Evolutionary conservation across 2,329 filamentous ascomycete species (phyloP).

Genomic region (Aspergillus sp.): DNA sequence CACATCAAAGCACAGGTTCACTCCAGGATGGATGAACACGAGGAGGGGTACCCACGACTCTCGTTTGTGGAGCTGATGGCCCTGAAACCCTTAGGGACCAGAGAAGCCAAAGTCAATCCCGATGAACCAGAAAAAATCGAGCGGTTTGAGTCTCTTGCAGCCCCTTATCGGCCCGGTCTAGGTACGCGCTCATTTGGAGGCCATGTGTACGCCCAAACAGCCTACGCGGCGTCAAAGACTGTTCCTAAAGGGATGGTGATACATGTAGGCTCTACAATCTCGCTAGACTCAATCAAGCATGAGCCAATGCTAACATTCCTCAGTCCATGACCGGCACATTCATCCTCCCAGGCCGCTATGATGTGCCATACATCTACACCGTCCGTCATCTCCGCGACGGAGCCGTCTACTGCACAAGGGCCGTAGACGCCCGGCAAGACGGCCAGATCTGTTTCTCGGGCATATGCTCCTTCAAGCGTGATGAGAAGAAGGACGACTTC

Average conservation of each 20-base stretch:
- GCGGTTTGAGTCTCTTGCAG: conserved; percentile 33
- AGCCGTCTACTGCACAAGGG: conserved; percentile 56
- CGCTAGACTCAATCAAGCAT: neutral
- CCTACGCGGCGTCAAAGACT: conserved; percentile 61
- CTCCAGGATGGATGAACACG: neutral
- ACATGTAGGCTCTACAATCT: conserved; percentile 48
- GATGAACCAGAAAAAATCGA: conserved; percentile 34
- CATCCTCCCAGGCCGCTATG: conserved; percentile 51
- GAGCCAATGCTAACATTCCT: neutral
- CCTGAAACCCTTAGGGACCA: conserved; percentile 32
- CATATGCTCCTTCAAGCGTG: conserved; percentile 57
- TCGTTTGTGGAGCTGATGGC: conserved; percentile 40
- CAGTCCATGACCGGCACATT: conserved; percentile 60
- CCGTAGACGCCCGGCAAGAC: conserved; percentile 57
- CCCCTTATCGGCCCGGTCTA: conserved; percentile 49
- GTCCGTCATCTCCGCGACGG: conserved; percentile 58
- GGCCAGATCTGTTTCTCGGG: conserved; percentile 57
- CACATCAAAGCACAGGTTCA: neutral
- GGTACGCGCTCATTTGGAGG: conserved; percentile 56
- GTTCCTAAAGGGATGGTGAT: conserved; percentile 55
- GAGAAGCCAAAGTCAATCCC: conserved; percentile 9
- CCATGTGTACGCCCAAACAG: conserved; percentile 62
- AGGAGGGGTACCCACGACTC: conserved; percentile 9
- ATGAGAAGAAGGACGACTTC: conserved; percentile 38
- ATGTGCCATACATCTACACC: conserved; percentile 56